A percentile compares a stretch with the other conserved stretches of the same genome.
Evolutionary conservation across 106 monocot species (phyloP).

Genomic region (Ottelia alismoides): DNA sequence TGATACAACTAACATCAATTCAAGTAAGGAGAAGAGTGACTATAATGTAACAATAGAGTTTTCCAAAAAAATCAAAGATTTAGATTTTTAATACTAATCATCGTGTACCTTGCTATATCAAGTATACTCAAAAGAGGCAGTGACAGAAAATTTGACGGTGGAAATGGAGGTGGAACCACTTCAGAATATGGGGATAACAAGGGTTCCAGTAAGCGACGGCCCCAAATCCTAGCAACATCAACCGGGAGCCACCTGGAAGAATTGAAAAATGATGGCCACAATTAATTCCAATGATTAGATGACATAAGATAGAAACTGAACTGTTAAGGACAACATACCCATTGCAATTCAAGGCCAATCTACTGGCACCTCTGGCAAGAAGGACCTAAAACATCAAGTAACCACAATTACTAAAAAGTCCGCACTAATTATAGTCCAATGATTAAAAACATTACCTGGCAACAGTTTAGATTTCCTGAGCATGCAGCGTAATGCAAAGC

Average conservation of each 20-base stretch:
- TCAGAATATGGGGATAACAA: slow-evolving; percentile 61
- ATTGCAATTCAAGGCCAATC: slow-evolving; percentile 83
- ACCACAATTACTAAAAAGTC: not conserved
- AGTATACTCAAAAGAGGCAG: slow-evolving; percentile 90
- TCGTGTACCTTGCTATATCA: slow-evolving; percentile 95
- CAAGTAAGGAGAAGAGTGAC: too few species aligned
- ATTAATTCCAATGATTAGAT: not conserved
- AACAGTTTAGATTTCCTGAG: slow-evolving; percentile 85
- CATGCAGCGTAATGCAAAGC: slow-evolving; percentile 97
- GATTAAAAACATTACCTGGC: too few species aligned
- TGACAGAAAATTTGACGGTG: slow-evolving; percentile 60
- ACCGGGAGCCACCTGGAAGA: slow-evolving; percentile 86
- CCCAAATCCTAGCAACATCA: slow-evolving; percentile 91
- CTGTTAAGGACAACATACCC: slow-evolving; percentile 60
- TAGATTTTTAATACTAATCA: too few species aligned
- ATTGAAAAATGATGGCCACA: too few species aligned
- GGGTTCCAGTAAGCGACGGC: slow-evolving; percentile 50
- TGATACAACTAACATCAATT: too few species aligned
- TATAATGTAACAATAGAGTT: too few species aligned
- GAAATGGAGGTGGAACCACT: slow-evolving; percentile 37
- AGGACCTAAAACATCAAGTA: slow-evolving; percentile 81
- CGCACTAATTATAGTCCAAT: not conserved
- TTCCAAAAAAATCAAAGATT: too few species aligned
- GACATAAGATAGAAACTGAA: not conserved
- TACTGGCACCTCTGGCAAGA: slow-evolving; percentile 78